Conservation (phyloP, 768 basidiomycete genomes). For the Termitomyces sp. region DNA sequence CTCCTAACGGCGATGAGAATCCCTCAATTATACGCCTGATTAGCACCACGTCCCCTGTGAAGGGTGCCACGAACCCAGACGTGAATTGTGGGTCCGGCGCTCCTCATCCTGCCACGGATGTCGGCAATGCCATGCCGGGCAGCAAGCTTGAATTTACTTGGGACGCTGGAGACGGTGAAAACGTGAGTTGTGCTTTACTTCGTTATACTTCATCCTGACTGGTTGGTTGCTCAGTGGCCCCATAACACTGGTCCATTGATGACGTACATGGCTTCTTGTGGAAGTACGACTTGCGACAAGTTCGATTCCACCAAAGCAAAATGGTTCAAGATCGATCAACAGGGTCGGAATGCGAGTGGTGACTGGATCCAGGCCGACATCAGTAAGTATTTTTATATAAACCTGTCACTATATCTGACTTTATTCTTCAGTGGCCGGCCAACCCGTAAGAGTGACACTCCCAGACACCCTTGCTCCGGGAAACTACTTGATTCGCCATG, state of each 20-base stretch:
- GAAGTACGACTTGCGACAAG: conserved; percentile 50
- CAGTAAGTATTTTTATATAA: conserved; percentile 34
- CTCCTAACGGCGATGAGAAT: conserved; percentile 21
- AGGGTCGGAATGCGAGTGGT: conserved; percentile 33
- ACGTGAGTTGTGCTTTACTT: conserved; percentile 24
- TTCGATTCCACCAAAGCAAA: conserved; percentile 56
- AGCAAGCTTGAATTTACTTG: conserved; percentile 5
- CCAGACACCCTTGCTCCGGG: conserved; percentile 58
- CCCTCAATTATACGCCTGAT: conserved; percentile 41
- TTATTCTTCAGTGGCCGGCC: conserved; percentile 33
- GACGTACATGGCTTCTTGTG: conserved; percentile 72
- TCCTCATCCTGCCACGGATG: conserved; percentile 38
- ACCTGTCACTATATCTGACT: not conserved
- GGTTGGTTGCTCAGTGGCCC: conserved; percentile 31
- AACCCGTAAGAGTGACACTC: conserved; percentile 36
- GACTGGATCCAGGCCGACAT: conserved; percentile 55
- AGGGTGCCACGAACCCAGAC: conserved; percentile 55
- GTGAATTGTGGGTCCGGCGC: conserved; percentile 62
- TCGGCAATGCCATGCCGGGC: conserved; percentile 41
- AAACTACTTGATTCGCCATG: conserved; percentile 74
- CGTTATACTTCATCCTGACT: not conserved
- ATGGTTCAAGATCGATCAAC: conserved; percentile 74
- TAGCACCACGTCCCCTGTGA: conserved; percentile 33
- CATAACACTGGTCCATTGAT: conserved; percentile 67
- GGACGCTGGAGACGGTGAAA: conserved; percentile 5